Evolutionary conservation across 495 filamentous ascomycete species (phyloP).

Genomic region (Aspergillus hancockii): DNA sequence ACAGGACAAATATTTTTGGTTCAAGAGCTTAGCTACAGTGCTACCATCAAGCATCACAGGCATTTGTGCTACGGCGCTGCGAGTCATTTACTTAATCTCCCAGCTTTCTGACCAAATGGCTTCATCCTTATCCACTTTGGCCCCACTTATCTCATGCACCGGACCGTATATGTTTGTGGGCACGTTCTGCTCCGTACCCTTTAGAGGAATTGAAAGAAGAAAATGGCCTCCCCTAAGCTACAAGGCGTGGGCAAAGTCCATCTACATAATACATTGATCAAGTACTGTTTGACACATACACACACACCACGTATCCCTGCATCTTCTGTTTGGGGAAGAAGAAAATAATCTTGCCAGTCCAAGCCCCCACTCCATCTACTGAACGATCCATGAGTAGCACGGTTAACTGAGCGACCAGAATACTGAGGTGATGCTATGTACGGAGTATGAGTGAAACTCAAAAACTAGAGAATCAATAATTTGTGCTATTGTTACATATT

Average conservation of each 20-base stretch:
- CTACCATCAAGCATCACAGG: not conserved
- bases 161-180: constrained; percentile 21
- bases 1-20: not conserved
- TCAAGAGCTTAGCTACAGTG: not conserved
- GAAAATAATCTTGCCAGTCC: no score
- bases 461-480: no score
- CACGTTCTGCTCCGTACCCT: constrained; percentile 4
- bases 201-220: not conserved
- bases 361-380: no score
- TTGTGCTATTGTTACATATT: not conserved
- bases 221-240: not conserved
- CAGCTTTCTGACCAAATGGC: constrained; percentile 23
- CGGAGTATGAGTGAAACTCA: no score
- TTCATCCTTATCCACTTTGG: constrained; percentile 11
- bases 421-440: no score
- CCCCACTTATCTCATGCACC: constrained; percentile 37
- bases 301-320: no score
- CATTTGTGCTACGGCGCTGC: constrained; percentile 8
- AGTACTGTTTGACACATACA: no score
- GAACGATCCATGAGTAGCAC: not conserved
- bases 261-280: no score
- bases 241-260: no score
- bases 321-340: no score
- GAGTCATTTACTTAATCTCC: constrained; percentile 23
- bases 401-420: no score